phyloP scores from a whole-genome alignment of 2,329 filamentous ascomycete species.

The Fusarium sp. region DNA sequence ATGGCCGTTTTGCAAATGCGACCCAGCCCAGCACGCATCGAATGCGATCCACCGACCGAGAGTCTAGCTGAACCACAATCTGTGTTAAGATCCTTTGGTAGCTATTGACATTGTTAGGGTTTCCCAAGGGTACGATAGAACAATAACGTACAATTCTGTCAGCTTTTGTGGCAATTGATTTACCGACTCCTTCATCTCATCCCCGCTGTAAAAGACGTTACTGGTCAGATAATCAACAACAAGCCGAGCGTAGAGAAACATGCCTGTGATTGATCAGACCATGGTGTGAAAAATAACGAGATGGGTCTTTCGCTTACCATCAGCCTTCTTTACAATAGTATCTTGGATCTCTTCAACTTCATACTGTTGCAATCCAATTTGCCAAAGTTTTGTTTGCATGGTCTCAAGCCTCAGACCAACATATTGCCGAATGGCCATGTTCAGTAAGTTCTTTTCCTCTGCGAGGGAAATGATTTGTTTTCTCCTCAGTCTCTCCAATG shows the following conservation, averaged over 20 bases:
- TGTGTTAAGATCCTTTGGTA: constrained; percentile 24
- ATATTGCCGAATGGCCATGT: constrained; percentile 13
- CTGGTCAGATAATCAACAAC: constrained; percentile 30
- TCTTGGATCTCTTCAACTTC: constrained; percentile 1
- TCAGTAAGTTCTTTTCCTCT: constrained; percentile 14
- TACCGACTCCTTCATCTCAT: constrained; percentile 19
- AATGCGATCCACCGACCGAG: constrained; percentile 13
- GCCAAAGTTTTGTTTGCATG: background rate
- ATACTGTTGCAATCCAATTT: background rate
- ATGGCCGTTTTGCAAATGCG: constrained; percentile 22
- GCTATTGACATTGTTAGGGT: background rate
- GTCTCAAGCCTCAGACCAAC: constrained; percentile 5
- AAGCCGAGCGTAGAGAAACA: constrained; percentile 40
- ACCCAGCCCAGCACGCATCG: constrained; percentile 22
- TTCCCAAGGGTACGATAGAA: rapidly evolving
- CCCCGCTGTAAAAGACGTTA: constrained; percentile 18
- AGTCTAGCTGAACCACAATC: constrained; percentile 12
- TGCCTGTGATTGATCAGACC: background rate
- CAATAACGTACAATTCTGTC: constrained; percentile 13
- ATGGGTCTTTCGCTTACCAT: constrained; percentile 4
- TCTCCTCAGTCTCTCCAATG: background rate
- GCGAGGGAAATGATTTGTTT: constrained; percentile 10
- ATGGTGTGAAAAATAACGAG: rapidly evolving
- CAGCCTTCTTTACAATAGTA: constrained; percentile 7
- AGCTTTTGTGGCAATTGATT: constrained; percentile 12